phyloP scores from a whole-genome alignment of 2,329 filamentous ascomycete genomes.

The Colletotrichum brevisporum region DNA sequence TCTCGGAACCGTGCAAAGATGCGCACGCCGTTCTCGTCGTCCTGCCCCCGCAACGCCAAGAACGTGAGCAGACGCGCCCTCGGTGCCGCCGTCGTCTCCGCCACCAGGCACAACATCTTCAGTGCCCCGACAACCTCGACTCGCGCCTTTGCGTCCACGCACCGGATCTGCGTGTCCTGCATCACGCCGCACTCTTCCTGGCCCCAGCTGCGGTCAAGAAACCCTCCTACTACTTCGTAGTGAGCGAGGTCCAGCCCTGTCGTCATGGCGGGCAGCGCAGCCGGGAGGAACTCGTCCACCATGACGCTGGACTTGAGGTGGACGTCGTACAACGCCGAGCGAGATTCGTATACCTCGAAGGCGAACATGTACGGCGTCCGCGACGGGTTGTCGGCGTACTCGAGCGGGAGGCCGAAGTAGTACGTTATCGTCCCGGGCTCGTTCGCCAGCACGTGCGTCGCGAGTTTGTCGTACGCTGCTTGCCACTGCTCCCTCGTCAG shows the following conservation, averaged over 20 bases:
- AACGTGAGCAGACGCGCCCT: constrained; percentile 42
- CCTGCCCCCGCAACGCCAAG: constrained; percentile 42
- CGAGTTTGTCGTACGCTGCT: constrained; percentile 55
- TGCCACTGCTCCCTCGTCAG: constrained; percentile 51
- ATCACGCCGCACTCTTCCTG: constrained; percentile 45
- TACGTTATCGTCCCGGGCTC: constrained; percentile 56
- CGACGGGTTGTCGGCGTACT: constrained; percentile 42
- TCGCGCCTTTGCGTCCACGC: constrained; percentile 30
- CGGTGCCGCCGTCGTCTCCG: constrained; percentile 34
- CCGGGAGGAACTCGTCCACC: constrained; percentile 42
- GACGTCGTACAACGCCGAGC: constrained; percentile 44
- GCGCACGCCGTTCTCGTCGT: constrained; percentile 43
- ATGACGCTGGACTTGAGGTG: constrained; percentile 44
- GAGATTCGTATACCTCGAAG: constrained; percentile 43
- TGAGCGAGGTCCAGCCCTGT: constrained; percentile 45
- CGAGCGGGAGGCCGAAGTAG: constrained; percentile 58
- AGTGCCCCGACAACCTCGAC: constrained; percentile 40
- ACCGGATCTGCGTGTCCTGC: constrained; percentile 43
- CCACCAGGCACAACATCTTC: constrained; percentile 39
- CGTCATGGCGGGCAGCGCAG: constrained; percentile 42
- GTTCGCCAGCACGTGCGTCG: constrained; percentile 50
- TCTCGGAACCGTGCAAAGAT: constrained; percentile 45
- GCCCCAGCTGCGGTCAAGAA: constrained; percentile 42
- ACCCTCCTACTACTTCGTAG: constrained; percentile 43
- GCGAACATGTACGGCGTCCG: constrained; percentile 45